Evolutionary conservation across 345 rosid genomes (phyloP).

Genomic region (Corymbia maculata): DNA sequence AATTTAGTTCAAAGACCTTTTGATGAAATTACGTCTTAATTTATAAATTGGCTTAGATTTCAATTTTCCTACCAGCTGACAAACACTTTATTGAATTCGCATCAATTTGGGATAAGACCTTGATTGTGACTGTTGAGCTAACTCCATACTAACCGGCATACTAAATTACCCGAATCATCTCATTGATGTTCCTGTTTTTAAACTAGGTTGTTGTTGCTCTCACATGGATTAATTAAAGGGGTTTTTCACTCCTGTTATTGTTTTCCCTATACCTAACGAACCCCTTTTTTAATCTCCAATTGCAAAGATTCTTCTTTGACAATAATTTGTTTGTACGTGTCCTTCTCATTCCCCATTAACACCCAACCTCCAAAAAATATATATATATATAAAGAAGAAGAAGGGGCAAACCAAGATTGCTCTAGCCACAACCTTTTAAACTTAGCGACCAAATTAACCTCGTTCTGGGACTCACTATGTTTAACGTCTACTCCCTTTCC

Average conservation of each 20-base stretch:
- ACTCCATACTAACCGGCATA: background rate
- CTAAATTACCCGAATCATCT: background rate
- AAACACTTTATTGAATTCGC: background rate
- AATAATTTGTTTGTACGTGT: background rate
- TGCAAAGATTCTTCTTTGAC: background rate
- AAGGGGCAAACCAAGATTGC: background rate
- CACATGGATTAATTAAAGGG: background rate
- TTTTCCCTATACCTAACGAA: background rate
- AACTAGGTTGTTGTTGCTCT: background rate
- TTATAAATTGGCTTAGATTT: background rate
- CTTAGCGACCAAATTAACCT: background rate
- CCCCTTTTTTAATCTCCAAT: background rate
- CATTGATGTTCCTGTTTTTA: background rate
- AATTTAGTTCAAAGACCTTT: background rate
- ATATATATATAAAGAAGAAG: rapidly evolving
- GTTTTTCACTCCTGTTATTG: background rate
- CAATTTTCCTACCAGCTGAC: background rate
- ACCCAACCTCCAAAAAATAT: background rate
- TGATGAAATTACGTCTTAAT: background rate
- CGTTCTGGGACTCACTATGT: background rate
- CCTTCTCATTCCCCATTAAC: background rate
- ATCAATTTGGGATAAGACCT: background rate
- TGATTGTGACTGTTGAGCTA: background rate
- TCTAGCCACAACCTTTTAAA: background rate
- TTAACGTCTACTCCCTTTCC: background rate